Evolutionary conservation across 495 filamentous ascomycete genomes (phyloP).

Genomic region (Letharia columbiana): DNA sequence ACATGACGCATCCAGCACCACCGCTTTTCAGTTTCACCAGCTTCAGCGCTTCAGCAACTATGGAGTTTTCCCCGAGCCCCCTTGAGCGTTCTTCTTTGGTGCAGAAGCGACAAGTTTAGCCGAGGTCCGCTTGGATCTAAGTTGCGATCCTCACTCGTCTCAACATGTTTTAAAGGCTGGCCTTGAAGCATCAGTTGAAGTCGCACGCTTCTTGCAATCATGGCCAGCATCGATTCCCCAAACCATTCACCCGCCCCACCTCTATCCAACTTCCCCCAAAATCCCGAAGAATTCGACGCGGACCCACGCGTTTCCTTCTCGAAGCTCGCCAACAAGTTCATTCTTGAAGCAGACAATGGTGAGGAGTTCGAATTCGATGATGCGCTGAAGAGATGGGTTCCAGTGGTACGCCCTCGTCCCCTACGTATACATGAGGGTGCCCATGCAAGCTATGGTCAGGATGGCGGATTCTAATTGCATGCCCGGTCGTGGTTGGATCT

Average conservation of each 20-base stretch:
- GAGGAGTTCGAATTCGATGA: conserved; percentile 76
- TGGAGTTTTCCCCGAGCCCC: too few relatives aligned
- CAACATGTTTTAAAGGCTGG: background rate
- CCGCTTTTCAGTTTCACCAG: too few relatives aligned
- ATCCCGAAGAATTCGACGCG: conserved; percentile 64
- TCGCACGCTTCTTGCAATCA: background rate
- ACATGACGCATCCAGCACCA: too few relatives aligned
- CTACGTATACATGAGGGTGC: conserved; percentile 19
- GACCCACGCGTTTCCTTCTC: conserved; percentile 85
- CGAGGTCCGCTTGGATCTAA: background rate
- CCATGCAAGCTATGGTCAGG: conserved; percentile 17
- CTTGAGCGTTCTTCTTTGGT: too few relatives aligned
- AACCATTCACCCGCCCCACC: conserved; percentile 13
- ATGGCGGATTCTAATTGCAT: conserved; percentile 30
- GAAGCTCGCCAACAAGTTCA: conserved; percentile 66
- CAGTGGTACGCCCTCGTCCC: conserved; percentile 45
- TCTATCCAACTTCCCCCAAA: conserved; percentile 51
- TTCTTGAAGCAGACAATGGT: conserved; percentile 78
- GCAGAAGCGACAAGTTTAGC: background rate
- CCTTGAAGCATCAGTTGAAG: background rate
- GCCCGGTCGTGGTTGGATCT: conserved; percentile 29
- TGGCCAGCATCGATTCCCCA: conserved; percentile 12
- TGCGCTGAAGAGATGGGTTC: conserved; percentile 68
- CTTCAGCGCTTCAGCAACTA: too few relatives aligned
- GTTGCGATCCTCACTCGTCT: background rate